Conservation (phyloP, 176 grass and related monocot genomes). For the Oryza meyeriana region DNA sequence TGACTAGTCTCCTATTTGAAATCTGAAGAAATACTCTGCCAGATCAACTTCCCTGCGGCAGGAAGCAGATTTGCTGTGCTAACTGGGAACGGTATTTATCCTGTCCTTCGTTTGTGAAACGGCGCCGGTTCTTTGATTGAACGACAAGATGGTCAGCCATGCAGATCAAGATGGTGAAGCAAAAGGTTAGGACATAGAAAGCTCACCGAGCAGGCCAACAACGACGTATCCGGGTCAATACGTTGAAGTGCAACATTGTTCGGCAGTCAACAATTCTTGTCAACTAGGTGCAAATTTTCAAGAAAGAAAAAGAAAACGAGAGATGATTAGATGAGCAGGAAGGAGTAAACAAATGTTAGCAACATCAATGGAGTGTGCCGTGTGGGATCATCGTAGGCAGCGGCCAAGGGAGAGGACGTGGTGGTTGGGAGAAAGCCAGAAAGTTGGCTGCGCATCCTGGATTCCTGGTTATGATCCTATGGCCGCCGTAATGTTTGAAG, state of each 20-base stretch:
- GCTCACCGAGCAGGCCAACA: slow-evolving; percentile 16
- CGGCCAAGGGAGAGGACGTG: background rate
- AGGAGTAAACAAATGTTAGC: background rate
- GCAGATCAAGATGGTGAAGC: background rate
- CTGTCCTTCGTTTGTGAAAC: background rate
- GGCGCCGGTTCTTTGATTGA: background rate
- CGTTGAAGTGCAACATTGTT: background rate
- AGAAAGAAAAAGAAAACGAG: too few species aligned
- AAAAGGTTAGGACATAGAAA: background rate
- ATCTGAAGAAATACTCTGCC: too few species aligned
- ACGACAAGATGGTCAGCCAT: background rate
- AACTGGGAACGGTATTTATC: background rate
- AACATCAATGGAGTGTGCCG: background rate
- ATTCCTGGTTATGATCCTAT: background rate
- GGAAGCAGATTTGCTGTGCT: background rate
- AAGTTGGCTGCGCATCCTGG: background rate
- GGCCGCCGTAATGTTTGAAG: slow-evolving; percentile 26
- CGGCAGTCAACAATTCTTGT: background rate
- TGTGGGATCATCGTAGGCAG: background rate
- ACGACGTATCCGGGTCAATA: slow-evolving; percentile 12
- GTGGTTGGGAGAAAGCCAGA: background rate
- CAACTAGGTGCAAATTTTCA: background rate
- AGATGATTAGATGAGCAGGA: background rate
- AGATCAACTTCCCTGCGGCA: background rate
- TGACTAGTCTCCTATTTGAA: too few species aligned